Base-by-base conservation (phyloP, 805 yeast genomes). In the Candida golubevii region DNA sequence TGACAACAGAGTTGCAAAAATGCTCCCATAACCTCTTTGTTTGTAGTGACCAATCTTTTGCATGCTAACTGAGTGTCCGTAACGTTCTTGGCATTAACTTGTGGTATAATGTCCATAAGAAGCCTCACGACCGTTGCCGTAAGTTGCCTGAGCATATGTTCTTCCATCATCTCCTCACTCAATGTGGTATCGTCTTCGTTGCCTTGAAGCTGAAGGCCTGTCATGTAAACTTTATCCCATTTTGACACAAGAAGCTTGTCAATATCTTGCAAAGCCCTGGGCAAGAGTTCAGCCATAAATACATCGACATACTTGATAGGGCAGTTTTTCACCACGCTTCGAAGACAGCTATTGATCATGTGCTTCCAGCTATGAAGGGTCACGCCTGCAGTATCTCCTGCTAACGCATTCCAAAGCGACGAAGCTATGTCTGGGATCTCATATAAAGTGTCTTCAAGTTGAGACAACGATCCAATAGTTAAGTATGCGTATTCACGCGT, bases 121-220 rank as follows among this genome's bases (percentile, higher is more conserved):
- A 90, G 74, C 47, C 97, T 72, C 42, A 85, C 96, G 9, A 88
- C 88, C 4, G 95, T 90, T 1, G 95, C 95, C 0, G 98, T 90
- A 33, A 93, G 75, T 61, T 93, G 98, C 54, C 99, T 74, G 47
- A 91, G 69, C 72, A 91, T 77, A 63, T 91, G 96, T 61, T 93
- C 99, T 54, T 91, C 97, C 86, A 93, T 84, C 95, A 93, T 93
- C 60, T 93, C 99, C 54, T 90, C 97, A n/a, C 93, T 83, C 57
- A 91, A 72, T 23, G 88, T 87, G 41, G 82, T 90, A 55, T 89
- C 96, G 48, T 81, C 83, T 35, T 77, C 80, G 35, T 76, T 74
- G 0, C 82, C 82, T 53, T 76, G 79, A 33, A 75, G 63, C 50
- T 78, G 80, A 33, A 78, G 57, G 3, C 85, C 83, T 29, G 76